A percentile compares a stretch with the other conserved stretches of the same genome.
Conservation (phyloP, 768 basidiomycete genomes). For the Serendipita sp. region DNA sequence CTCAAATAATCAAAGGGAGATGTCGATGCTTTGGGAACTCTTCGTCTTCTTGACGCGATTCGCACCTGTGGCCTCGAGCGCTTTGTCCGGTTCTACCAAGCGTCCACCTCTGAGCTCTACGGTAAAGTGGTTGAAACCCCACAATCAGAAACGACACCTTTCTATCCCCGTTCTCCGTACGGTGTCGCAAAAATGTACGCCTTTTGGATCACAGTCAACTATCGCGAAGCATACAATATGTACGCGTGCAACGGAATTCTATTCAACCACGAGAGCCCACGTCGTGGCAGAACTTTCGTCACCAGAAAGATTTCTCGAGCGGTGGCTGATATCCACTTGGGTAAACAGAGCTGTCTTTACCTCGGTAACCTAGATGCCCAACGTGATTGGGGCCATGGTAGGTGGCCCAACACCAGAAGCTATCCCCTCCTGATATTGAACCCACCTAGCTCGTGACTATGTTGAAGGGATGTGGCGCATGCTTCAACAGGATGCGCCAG, state of each 20-base stretch:
- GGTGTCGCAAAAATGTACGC: constrained; percentile 90
- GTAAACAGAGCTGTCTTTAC: constrained; percentile 81
- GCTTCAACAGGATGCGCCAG: constrained; percentile 67
- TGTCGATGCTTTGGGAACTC: constrained; percentile 87
- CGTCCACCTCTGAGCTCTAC: constrained; percentile 92
- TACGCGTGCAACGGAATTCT: constrained; percentile 92
- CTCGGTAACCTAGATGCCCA: constrained; percentile 88
- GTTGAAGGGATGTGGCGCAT: constrained; percentile 98
- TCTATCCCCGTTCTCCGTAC: constrained; percentile 96
- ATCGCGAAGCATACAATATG: constrained; percentile 92
- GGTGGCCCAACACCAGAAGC: constrained; percentile 14
- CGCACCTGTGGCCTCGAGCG: constrained; percentile 89
- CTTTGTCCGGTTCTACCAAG: constrained; percentile 91
- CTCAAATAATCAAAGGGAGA: constrained; percentile 38
- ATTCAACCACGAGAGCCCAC: constrained; percentile 96
- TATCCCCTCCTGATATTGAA: neutral
- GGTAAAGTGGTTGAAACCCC: constrained; percentile 93
- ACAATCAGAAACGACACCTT: constrained; percentile 90
- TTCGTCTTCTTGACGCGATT: constrained; percentile 89
- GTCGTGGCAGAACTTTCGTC: constrained; percentile 88
- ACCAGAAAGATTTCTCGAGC: constrained; percentile 89
- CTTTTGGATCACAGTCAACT: constrained; percentile 83
- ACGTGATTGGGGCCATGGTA: constrained; percentile 97
- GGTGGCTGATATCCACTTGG: constrained; percentile 77
- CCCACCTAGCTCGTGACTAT: constrained; percentile 54